These are phyloP conservation scores for Nothophytophthora sp. DNA, from an alignment of 352 stramenopile genomes.

Conservation along the genomic window DNA sequence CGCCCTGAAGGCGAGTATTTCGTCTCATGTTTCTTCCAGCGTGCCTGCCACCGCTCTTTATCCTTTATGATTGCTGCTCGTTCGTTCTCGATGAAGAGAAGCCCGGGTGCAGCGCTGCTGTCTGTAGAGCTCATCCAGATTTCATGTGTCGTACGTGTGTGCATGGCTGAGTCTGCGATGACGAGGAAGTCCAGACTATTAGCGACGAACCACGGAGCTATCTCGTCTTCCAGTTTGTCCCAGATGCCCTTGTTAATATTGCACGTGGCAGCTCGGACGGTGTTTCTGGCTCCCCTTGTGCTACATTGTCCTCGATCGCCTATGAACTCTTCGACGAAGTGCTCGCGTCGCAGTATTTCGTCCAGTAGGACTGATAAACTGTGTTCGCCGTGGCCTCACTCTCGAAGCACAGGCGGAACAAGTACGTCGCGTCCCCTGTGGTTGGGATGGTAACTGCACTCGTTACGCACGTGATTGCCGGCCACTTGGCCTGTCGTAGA, in stretches of 20 bases:
- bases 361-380: not conserved
- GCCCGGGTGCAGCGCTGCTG: not conserved
- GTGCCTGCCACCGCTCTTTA: slow-evolving; percentile 1
- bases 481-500: slow-evolving; percentile 1
- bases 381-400: not conserved
- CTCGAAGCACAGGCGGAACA: slow-evolving; percentile 3
- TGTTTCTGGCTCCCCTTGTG: not conserved
- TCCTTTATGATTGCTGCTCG: slow-evolving; percentile 3
- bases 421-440: not conserved
- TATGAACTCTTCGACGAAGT: slow-evolving; percentile 1
- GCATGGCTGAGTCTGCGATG: not conserved
- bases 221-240: not conserved
- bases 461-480: not conserved
- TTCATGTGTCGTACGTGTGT: not conserved
- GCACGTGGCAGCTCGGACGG: not conserved
- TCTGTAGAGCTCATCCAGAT: not conserved
- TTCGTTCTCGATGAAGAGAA: not conserved
- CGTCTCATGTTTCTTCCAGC: slow-evolving; percentile 1
- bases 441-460: not conserved
- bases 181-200: slow-evolving; percentile 3
- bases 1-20: not conserved
- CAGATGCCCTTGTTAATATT: slow-evolving; percentile 8
- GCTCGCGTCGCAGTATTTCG: not conserved
- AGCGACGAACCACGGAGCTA: not conserved
- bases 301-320: not conserved